A percentile compares a stretch with the other conserved stretches of the same genome.
These are phyloP conservation scores for Monosporascus cannonballus DNA, from an alignment of 2,329 filamentous ascomycete genomes.

Conservation along the genomic window DNA sequence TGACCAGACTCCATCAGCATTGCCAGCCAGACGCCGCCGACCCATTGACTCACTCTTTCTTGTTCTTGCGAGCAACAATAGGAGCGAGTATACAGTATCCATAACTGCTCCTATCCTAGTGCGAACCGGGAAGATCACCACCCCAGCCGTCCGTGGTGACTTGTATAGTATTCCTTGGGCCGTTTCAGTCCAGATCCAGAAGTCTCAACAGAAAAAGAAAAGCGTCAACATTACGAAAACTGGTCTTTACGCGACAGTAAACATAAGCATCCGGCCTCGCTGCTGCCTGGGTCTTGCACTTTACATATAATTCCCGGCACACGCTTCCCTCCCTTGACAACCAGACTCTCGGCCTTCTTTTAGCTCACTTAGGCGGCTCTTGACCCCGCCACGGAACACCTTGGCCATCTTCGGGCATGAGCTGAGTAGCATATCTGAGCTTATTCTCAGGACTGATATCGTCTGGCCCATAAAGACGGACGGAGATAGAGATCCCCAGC, in stretches of 20 bases:
- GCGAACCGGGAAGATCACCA: neutral
- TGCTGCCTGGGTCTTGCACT: neutral
- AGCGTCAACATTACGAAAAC: neutral
- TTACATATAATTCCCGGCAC: neutral
- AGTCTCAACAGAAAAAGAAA: neutral
- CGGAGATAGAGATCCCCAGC: neutral
- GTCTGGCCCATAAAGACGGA: conserved; percentile 7
- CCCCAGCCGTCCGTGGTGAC: neutral
- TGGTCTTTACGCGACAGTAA: too few species aligned
- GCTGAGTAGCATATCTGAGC: neutral
- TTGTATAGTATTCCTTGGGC: neutral
- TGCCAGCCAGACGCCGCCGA: conserved; percentile 8
- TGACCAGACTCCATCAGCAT: conserved; percentile 11
- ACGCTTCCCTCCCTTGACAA: neutral
- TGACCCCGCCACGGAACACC: neutral
- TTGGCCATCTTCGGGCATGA: neutral
- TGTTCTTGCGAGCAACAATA: neutral
- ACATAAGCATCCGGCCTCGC: neutral
- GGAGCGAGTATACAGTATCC: neutral
- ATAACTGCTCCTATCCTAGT: neutral
- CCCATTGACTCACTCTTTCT: conserved; percentile 4
- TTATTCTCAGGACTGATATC: neutral
- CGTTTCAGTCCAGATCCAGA: neutral
- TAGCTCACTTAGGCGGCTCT: neutral
- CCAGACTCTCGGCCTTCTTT: neutral